Conservation (phyloP, 2,329 filamentous ascomycete species). For the Ophiostoma novo-ulmi region DNA sequence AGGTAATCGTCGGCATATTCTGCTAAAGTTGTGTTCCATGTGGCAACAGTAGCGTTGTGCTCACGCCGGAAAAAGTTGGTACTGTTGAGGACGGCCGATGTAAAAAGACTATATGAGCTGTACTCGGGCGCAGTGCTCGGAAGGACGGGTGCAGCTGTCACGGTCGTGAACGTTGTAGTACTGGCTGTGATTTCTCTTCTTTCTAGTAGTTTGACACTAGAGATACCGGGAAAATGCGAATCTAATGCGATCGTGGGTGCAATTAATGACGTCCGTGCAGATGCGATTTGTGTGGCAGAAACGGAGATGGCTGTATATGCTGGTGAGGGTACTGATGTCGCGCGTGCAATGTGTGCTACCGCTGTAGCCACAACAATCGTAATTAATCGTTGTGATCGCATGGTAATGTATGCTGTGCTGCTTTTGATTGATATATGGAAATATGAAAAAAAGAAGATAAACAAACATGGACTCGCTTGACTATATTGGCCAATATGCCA, state of each 20-base stretch:
- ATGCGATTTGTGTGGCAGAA: not conserved
- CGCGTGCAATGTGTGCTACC: not conserved
- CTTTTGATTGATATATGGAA: not conserved
- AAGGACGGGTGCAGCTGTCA: slow-evolving; percentile 35
- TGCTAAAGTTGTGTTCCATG: slow-evolving; percentile 62
- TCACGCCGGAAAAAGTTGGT: slow-evolving; percentile 61
- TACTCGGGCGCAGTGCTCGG: slow-evolving; percentile 39
- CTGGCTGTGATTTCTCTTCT: not conserved
- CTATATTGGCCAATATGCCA: not conserved
- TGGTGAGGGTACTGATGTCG: not conserved
- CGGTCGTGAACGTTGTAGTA: slow-evolving; percentile 29
- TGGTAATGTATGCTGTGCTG: not conserved
- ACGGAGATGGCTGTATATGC: not conserved
- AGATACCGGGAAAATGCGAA: not conserved
- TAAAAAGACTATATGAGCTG: slow-evolving; percentile 38
- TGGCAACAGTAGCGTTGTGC: slow-evolving; percentile 55
- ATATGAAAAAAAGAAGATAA: not conserved
- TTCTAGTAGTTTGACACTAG: too few relatives aligned
- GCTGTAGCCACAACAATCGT: not conserved
- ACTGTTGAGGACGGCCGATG: slow-evolving; percentile 54
- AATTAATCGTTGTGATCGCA: not conserved
- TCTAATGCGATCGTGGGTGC: not conserved
- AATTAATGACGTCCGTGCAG: not conserved
- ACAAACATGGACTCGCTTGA: not conserved
- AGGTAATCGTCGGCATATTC: slow-evolving; percentile 51